Base-by-base conservation (phyloP, 176 grass and related monocot genomes). In the Musa itinerans region DNA sequence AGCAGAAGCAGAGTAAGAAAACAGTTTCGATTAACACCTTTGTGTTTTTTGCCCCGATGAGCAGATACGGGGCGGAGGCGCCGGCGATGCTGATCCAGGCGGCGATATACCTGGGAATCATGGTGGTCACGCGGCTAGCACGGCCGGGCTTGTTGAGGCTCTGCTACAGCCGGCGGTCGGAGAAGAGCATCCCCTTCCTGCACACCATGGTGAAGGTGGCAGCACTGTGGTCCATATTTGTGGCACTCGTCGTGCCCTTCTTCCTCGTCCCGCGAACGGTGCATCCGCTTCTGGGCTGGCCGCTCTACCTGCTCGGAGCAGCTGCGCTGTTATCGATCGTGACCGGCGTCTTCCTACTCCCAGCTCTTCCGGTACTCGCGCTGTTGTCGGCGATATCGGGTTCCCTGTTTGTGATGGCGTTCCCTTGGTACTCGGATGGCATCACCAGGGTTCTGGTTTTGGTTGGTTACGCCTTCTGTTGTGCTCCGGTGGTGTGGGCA, bases 211-310 rank as follows among this genome's bases (percentile, higher is more conserved):
- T 96, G 78, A 96, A 96, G 81, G 50, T 96, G 72, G 63, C 80
- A 14, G 83, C 65, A 8, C 34, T 90, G 16, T 76, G 83, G 71
- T 83, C 87, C 81, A 76, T 92, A 50, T 43, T 86, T 43, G 81
- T 87, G 24, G 84, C 85, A 54, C 92, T 92, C 70, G 54, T 81
- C 20, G 84, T 92, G 57, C 93, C 93, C 2, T 96, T 96, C 84
- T 96, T 96, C 53, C 53, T 96, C 68, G 83, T 96, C 71, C 89
- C 93, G 12, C 63, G 93, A 81, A 96, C 89, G 4, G 62, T 88
- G 50, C 93, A 96, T 73, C 93, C 93, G 21, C 54, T 96, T 81
- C 89, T 96, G 69, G 92, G 93, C 70, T 96, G 93, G 93, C 87
- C 87, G 52, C 22, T 96, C 50, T 96, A 92, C 75, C 79, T 96